phyloP scores from a whole-genome alignment of 2,329 filamentous ascomycete genomes.

The Catunica adiposa region DNA sequence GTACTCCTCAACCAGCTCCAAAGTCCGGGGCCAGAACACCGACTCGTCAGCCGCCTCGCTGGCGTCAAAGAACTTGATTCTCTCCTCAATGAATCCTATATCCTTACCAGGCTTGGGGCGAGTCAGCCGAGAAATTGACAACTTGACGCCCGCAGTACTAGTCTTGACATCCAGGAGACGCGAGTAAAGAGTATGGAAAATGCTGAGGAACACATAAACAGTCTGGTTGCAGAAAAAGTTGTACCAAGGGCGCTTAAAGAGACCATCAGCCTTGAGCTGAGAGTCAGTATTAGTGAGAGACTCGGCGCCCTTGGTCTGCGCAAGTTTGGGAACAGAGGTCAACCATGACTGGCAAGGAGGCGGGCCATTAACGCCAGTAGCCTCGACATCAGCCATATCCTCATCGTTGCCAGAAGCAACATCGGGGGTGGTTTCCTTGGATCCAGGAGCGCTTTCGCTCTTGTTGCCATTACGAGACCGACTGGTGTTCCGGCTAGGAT shows the following conservation, averaged over 20 bases:
- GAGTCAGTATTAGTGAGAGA: constrained; percentile 34
- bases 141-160: constrained; percentile 54
- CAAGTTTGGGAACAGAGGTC: constrained; percentile 40
- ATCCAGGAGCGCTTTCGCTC: constrained; percentile 63
- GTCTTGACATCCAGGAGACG: constrained; percentile 72
- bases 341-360: constrained; percentile 38
- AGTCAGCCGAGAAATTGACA: constrained; percentile 57
- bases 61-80: constrained; percentile 52
- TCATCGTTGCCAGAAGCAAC: constrained; percentile 54
- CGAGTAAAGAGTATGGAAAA: constrained; percentile 81
- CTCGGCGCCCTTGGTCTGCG: constrained; percentile 28
- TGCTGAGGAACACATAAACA: constrained; percentile 86
- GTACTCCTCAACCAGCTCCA: constrained; percentile 74
- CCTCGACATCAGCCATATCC: constrained; percentile 48
- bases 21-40: constrained; percentile 70
- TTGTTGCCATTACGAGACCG: constrained; percentile 50
- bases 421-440: constrained; percentile 80
- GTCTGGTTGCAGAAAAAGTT: constrained; percentile 85
- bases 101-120: constrained; percentile 66
- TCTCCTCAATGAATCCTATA: constrained; percentile 68
- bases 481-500: constrained; percentile 56
- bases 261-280: constrained; percentile 58
- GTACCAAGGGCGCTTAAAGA: constrained; percentile 65
- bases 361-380: constrained; percentile 34
- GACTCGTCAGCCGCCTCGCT: constrained; percentile 35